phyloP scores from a whole-genome alignment of 345 rosid genomes.

The Corymbia maculata region DNA sequence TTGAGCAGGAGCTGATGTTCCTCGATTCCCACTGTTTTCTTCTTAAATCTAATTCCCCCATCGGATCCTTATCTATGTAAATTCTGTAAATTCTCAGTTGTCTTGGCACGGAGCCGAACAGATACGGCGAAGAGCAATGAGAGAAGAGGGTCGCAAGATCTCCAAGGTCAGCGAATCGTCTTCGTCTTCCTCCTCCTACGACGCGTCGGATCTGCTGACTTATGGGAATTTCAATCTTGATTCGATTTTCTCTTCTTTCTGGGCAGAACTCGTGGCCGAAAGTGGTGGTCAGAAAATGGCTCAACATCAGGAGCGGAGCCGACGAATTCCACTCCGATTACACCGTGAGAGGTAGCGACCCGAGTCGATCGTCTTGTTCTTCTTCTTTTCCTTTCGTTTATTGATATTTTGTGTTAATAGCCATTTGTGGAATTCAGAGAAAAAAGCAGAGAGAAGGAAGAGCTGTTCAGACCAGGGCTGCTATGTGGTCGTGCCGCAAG shows the following conservation, averaged over 20 bases:
- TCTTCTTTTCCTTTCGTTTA: neutral
- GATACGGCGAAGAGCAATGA: conserved; percentile 15
- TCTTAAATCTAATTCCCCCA: neutral
- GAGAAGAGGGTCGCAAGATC: conserved; percentile 31
- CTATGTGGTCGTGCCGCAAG: conserved; percentile 37
- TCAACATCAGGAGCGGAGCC: conserved; percentile 56
- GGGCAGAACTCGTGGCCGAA: conserved; percentile 72
- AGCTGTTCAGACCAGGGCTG: conserved; percentile 62
- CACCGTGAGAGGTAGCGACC: conserved; percentile 32
- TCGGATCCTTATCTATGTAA: neutral
- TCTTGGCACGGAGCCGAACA: neutral
- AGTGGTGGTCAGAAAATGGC: conserved; percentile 69
- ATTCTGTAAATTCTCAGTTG: neutral
- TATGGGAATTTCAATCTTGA: neutral
- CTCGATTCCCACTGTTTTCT: neutral
- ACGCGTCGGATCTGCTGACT: neutral
- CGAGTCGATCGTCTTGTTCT: neutral
- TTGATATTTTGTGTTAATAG: neutral
- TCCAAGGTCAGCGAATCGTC: conserved; percentile 35
- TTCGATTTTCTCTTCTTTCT: neutral
- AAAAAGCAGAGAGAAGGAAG: conserved; percentile 39
- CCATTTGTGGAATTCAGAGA: conserved; percentile 6
- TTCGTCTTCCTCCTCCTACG: neutral
- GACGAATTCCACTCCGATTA: conserved; percentile 75
- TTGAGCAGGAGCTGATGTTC: neutral